Evolutionary conservation across 1,284 basidiomycete species (phyloP), one percentile per base, ranked within the genome.

Genomic region (Meira miltonrushii): DNA sequence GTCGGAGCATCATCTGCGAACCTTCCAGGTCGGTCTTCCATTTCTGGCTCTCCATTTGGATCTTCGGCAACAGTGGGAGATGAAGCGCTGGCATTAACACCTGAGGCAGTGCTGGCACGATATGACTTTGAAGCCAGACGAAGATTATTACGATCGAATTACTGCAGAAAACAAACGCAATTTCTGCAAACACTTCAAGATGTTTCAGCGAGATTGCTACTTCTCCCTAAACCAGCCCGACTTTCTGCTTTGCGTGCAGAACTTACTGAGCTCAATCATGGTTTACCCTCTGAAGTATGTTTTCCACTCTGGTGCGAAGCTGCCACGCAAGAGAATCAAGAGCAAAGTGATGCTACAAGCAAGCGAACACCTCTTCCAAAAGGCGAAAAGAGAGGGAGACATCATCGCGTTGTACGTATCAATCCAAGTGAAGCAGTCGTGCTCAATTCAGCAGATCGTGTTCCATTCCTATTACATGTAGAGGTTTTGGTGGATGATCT

Each of bases 401-500:
- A 99, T 77, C 93, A 97, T 76, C 87, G 92, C 40, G 92, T 99
- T 56, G 91, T 98, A 44, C 87, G 95, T 68, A 95, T 99, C 78
- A 93, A 93, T 15, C 94, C 95, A 2, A 91, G 92, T 21, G 95
- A 99, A 81, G 90, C 91, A 46, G 95, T 98, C 39, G 95, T 98
- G 5, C 85, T 99, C 49, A 99, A 99, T 78, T 98, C 94, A 39
- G 95, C 95, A 2, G 93, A 98, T 79, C 85, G 89, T 50, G 93
- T 92, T 1, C 95, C 95, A 1, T 99, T 90, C 76, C 83, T 99
- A 38, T 83, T 99, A 13, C 85, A 96, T 62, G 86, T 98, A 58
- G 95, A 99, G 80, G 87, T 98, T 53, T 83, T 98, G 37, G 85
- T 87, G 67, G 87, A 87, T 55, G 94, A 98, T 72, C 84, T 99